These are phyloP conservation scores for Boletus eberwhitei DNA, from an alignment of 768 basidiomycete genomes.

Conservation along the genomic window DNA sequence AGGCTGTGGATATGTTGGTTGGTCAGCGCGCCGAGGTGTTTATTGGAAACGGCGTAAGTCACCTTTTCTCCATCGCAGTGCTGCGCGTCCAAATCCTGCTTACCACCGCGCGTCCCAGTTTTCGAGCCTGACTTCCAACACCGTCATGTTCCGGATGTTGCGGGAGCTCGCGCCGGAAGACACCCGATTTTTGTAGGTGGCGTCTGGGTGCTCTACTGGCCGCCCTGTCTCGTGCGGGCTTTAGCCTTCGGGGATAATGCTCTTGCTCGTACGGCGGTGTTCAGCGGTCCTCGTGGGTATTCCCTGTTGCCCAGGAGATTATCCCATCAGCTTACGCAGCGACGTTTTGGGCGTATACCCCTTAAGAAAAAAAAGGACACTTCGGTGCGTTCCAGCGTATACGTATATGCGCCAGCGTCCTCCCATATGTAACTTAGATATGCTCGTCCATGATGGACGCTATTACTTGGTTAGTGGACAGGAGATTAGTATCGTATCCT, in stretches of 20 bases:
- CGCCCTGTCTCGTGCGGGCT: neutral
- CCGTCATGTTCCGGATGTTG: slow-evolving; percentile 43
- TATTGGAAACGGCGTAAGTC: slow-evolving; percentile 67
- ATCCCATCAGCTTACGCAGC: neutral
- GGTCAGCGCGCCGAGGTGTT: slow-evolving; percentile 61
- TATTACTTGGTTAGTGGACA: slow-evolving; percentile 1
- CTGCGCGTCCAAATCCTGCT: neutral
- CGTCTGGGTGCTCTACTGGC: neutral
- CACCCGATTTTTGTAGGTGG: slow-evolving; percentile 40
- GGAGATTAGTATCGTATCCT: neutral
- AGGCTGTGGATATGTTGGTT: slow-evolving; percentile 68
- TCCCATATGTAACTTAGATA: slow-evolving; percentile 5
- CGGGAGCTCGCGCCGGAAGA: slow-evolving; percentile 34
- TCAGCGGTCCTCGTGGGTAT: neutral
- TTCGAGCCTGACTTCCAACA: slow-evolving; percentile 47
- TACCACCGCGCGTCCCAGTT: slow-evolving; percentile 30
- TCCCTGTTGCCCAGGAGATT: neutral
- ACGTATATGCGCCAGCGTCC: neutral
- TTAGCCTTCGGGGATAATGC: neutral
- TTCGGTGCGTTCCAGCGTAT: neutral
- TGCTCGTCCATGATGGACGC: slow-evolving; percentile 2
- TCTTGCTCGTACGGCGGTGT: neutral
- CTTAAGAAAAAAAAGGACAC: slow-evolving; percentile 6
- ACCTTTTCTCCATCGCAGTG: neutral
- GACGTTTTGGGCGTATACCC: neutral